A percentile compares a stretch with the other conserved stretches of the same genome.
phyloP scores from a whole-genome alignment of 495 filamentous ascomycete genomes.

The Parachaetomium inaequale region DNA sequence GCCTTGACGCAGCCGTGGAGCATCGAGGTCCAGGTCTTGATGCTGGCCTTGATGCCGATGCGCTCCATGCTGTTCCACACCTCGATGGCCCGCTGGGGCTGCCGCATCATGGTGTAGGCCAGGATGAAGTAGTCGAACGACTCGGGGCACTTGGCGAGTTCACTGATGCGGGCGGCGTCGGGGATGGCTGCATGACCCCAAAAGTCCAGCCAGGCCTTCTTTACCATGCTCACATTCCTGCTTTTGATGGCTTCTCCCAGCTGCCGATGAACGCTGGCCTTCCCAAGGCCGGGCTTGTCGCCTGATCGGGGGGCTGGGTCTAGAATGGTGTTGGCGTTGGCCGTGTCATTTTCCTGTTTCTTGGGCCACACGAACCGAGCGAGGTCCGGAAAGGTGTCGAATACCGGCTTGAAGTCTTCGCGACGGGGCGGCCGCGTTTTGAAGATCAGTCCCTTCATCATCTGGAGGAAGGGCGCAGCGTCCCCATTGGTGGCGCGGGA shows the following conservation, averaged over 20 bases:
- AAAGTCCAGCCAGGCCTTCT: conserved; percentile 33
- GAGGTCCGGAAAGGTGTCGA: conserved; percentile 12
- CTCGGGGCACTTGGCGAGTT: conserved; percentile 26
- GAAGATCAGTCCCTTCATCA: conserved; percentile 18
- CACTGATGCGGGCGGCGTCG: conserved; percentile 15
- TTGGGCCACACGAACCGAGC: conserved; percentile 11
- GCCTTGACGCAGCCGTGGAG: conserved; percentile 53
- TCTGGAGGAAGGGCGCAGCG: conserved; percentile 26
- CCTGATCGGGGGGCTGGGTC: neutral
- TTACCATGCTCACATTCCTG: conserved; percentile 21
- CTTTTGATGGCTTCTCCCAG: conserved; percentile 21
- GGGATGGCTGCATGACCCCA: conserved; percentile 27
- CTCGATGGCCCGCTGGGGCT: conserved; percentile 47
- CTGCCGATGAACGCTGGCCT: conserved; percentile 12
- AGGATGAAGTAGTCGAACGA: conserved; percentile 57
- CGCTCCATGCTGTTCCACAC: conserved; percentile 59
- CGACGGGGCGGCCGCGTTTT: conserved; percentile 10
- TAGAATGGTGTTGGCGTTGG: neutral
- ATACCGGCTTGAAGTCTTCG: conserved; percentile 10
- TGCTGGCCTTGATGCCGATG: conserved; percentile 47
- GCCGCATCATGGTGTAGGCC: conserved; percentile 47
- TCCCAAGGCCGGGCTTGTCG: neutral
- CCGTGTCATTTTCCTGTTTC: neutral
- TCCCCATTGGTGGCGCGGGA: conserved; percentile 17
- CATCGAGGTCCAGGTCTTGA: conserved; percentile 62